Conservation (phyloP, 805 yeast species). For the Wickerhamomyces strasburgensis region DNA sequence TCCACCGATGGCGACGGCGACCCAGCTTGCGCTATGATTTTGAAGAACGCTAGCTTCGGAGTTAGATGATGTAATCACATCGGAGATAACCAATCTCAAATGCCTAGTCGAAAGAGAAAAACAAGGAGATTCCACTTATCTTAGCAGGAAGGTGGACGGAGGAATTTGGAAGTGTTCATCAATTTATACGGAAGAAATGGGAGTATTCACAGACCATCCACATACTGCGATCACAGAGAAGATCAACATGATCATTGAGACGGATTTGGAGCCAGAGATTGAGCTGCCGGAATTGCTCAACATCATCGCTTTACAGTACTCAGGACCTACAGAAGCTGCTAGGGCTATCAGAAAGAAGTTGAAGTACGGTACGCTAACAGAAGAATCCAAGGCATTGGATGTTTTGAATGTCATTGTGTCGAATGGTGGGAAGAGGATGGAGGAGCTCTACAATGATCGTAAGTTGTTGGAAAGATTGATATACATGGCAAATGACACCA, state of each 20-base stretch:
- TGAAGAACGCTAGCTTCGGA: no score
- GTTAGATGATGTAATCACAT: no score
- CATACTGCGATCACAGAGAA: conserved; percentile 66
- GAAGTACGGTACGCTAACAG: conserved; percentile 70
- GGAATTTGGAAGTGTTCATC: not conserved
- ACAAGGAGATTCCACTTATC: no score
- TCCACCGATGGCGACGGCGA: no score
- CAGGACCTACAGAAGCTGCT: conserved; percentile 69
- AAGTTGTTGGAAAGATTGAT: conserved; percentile 61
- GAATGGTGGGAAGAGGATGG: conserved; percentile 39
- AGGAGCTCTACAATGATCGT: conserved; percentile 57
- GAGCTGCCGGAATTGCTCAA: conserved; percentile 31
- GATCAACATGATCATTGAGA: conserved; percentile 44
- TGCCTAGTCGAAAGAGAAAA: no score
- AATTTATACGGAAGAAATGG: conserved; percentile 33
- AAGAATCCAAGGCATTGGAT: conserved; percentile 65
- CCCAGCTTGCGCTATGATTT: no score
- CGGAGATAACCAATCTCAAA: no score
- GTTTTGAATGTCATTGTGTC: conserved; percentile 55
- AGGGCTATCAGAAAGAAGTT: conserved; percentile 83
- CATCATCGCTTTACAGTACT: conserved; percentile 31
- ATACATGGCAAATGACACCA: conserved; percentile 37
- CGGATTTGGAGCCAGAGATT: conserved; percentile 28
- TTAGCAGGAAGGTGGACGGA: no score
- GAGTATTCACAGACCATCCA: conserved; percentile 54